These are phyloP conservation scores for Ophiostoma perfectum DNA, from an alignment of 2,329 filamentous ascomycete species.

Conservation along the genomic window DNA sequence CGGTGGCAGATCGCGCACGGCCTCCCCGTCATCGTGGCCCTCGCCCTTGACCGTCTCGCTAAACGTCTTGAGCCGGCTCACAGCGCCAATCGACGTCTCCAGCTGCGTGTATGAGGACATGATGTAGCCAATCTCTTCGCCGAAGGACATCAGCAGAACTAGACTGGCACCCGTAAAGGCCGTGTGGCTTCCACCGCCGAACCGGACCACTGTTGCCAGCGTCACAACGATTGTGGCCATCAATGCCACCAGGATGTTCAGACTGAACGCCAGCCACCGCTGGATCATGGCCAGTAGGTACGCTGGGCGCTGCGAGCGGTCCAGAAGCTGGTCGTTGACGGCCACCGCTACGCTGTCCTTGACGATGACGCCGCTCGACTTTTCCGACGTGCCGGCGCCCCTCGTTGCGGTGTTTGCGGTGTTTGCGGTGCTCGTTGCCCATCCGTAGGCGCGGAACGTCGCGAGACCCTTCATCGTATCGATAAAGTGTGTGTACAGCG, in stretches of 20 bases:
- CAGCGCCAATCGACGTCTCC: conserved; percentile 36
- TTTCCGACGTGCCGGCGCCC: no score
- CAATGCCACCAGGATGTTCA: conserved; percentile 46
- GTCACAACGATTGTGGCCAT: conserved; percentile 42
- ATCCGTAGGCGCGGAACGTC: conserved; percentile 54
- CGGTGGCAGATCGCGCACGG: neutral
- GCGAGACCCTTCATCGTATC: conserved; percentile 51
- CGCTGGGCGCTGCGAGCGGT: conserved; percentile 51
- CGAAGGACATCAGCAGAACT: conserved; percentile 37
- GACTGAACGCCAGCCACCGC: conserved; percentile 49
- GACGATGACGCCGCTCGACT: no score
- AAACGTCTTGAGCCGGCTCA: conserved; percentile 34
- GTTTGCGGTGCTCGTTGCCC: conserved; percentile 38
- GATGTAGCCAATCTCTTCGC: conserved; percentile 31
- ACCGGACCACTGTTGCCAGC: neutral
- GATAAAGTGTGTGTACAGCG: conserved; percentile 51
- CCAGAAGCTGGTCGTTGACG: conserved; percentile 44
- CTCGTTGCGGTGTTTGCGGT: neutral
- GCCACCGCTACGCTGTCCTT: conserved; percentile 29
- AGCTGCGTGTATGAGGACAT: conserved; percentile 34
- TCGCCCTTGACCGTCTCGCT: conserved; percentile 30
- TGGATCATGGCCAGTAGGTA: conserved; percentile 55
- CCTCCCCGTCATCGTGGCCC: conserved; percentile 30
- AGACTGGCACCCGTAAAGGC: neutral
- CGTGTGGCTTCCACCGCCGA: neutral